phyloP scores from a whole-genome alignment of 768 basidiomycete genomes.

The Pleurotus giganteus region DNA sequence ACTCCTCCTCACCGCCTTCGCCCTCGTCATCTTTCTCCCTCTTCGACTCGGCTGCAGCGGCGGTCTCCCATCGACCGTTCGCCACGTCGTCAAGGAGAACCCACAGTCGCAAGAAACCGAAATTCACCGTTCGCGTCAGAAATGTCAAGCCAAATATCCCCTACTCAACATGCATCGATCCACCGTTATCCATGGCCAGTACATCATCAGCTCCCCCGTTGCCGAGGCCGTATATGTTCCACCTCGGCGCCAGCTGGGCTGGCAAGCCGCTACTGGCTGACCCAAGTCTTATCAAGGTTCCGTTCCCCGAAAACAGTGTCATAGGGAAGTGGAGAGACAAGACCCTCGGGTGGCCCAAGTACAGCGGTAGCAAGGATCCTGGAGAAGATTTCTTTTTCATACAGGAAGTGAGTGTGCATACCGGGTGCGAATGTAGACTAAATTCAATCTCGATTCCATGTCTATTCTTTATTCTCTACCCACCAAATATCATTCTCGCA shows the following conservation, averaged over 20 bases:
- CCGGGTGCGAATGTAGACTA: background rate
- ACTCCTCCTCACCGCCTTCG: background rate
- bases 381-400: constrained; percentile 58
- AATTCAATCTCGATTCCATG: constrained; percentile 3
- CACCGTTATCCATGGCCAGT: background rate
- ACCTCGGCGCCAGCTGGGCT: constrained; percentile 77
- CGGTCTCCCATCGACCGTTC: background rate
- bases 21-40: background rate
- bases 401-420: constrained; percentile 54
- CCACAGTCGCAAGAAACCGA: background rate
- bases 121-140: background rate
- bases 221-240: constrained; percentile 60
- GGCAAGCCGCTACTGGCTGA: constrained; percentile 56
- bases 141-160: constrained; percentile 1
- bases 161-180: background rate
- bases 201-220: background rate
- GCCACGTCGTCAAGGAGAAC: constrained; percentile 3
- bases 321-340: constrained; percentile 72
- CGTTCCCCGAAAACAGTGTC: constrained; percentile 56
- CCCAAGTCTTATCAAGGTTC: constrained; percentile 30
- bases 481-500: constrained; percentile 1
- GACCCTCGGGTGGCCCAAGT: constrained; percentile 48
- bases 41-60: background rate
- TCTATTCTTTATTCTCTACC: background rate
- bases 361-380: constrained; percentile 32